Evolutionary conservation across 208 protist genomes (phyloP).

Genomic region (Trypanosoma mega): DNA sequence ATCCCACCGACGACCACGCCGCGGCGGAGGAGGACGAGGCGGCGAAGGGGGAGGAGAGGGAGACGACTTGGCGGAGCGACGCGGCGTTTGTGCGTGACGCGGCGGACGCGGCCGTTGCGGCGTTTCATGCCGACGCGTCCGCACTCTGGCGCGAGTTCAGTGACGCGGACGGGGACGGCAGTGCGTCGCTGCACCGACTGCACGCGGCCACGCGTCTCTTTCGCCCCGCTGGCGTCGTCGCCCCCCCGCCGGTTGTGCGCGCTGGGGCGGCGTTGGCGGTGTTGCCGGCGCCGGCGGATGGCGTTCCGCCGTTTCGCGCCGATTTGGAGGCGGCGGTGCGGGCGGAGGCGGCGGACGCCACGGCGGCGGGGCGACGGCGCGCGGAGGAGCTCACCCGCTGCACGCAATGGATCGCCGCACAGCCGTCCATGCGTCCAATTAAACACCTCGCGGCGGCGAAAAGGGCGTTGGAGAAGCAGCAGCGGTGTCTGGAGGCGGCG

Average conservation of each 20-base stretch:
- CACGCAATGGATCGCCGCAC: slow-evolving; percentile 29
- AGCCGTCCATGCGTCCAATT: slow-evolving; percentile 22
- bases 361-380: slow-evolving; percentile 4
- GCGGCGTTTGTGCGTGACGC: background rate
- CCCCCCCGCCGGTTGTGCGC: background rate
- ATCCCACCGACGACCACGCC: too few relatives aligned
- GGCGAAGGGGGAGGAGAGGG: too few relatives aligned
- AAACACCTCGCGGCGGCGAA: slow-evolving; percentile 28
- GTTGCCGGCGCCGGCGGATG: background rate
- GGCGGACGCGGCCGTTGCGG: slow-evolving; percentile 2
- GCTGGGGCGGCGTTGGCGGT: background rate
- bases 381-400: slow-evolving; percentile 21
- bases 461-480: slow-evolving; percentile 17
- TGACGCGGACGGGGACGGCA: too few relatives aligned
- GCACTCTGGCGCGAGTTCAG: too few relatives aligned
- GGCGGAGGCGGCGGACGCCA: slow-evolving; percentile 7
- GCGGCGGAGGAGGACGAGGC: too few relatives aligned
- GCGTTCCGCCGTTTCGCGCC: background rate
- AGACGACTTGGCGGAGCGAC: too few relatives aligned
- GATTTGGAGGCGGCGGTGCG: background rate
- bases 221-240: too few relatives aligned
- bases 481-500: slow-evolving; percentile 20
- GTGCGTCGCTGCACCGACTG: too few relatives aligned
- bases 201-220: too few relatives aligned
- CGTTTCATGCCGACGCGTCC: background rate